Evolutionary conservation across 768 basidiomycete species (phyloP), one percentile per base, ranked within the genome.

Genomic region (Leccinum variicolor): DNA sequence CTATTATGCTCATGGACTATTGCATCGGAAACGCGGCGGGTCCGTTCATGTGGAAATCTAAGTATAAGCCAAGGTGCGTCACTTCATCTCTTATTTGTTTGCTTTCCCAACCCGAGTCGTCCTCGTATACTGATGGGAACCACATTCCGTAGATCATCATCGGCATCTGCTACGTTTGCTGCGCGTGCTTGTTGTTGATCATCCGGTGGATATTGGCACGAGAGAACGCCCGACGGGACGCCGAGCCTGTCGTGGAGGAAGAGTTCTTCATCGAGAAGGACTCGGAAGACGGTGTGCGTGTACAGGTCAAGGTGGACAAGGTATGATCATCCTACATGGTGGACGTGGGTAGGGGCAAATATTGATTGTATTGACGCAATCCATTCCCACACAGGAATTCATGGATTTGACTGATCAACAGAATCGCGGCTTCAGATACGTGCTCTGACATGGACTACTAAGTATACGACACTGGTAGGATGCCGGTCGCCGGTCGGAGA

Each of bases 11-110:
- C 11, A 80, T 80, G 45, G 85, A 86, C 1, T 92, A 90, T 65
- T 84, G 84, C 61, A 59, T 84, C 21, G 82, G 83, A 9, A 90
- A 91, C 56, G 75, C 87, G 2, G 81, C 81, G 1, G 84, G 83
- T n/a, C 88, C 89, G 0, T 86, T 89, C 64, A 88, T 91, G 86
- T 91, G 89, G 89, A 81, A 84, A 79, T 41, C 41, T 11, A 2
- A 41, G 41, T 41, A 41, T 41, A 41, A 41, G 10, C 41, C 41
- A 19, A 41, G 86, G 86, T 85, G 55, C 21, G 72, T 52, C 11
- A 10, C 5, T 41, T n/a, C n/a, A 19, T 3, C 9, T 6, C 13
- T 3, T 21, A 19, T 41, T 19, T 11, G 9, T 31, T 13, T 15
- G 52, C 60, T 29, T 28, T 14, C 13, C 6, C 21, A 26, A 25